Evolutionary conservation across 2,329 filamentous ascomycete species (phyloP).

Genomic region (Aureobasidium sp.): DNA sequence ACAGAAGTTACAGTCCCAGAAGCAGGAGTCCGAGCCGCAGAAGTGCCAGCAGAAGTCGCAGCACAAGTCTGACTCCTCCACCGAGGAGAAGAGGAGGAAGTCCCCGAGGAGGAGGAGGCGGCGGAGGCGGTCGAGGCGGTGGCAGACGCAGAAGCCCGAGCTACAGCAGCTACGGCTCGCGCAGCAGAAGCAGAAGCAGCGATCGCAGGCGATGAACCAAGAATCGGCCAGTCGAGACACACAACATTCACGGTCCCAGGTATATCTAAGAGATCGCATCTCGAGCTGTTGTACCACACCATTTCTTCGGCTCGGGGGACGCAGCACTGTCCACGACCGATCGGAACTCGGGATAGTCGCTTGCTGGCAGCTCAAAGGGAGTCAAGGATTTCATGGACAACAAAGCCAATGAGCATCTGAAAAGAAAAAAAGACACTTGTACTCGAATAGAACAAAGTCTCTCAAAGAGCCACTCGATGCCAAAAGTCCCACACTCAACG

Average conservation of each 20-base stretch:
- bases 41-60: slow-evolving; percentile 8
- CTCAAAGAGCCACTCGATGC: not conserved
- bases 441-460: not conserved
- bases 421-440: too few relatives aligned
- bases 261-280: too few relatives aligned
- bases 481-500: too few relatives aligned
- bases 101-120: slow-evolving; percentile 16
- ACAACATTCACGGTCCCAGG: too few relatives aligned
- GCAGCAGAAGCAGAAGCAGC: slow-evolving; percentile 30
- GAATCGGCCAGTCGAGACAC: too few relatives aligned
- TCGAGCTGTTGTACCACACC: not conserved
- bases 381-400: too few relatives aligned
- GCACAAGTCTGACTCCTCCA: slow-evolving; percentile 18
- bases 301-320: not conserved
- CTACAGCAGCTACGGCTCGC: slow-evolving; percentile 23
- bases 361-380: too few relatives aligned
- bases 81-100: slow-evolving; percentile 22
- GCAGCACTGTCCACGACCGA: not conserved
- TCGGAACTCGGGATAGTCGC: too few relatives aligned
- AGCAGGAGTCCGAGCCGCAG: slow-evolving; percentile 16
- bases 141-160: slow-evolving; percentile 27
- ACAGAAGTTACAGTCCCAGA: slow-evolving; percentile 14
- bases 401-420: too few relatives aligned
- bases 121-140: slow-evolving; percentile 16
- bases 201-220: slow-evolving; percentile 23